Percentiles rank a stretch among this genome's conserved stretches.
These are phyloP conservation scores for Penicillium cinerascens DNA, from an alignment of 495 filamentous ascomycete species.

Conservation along the genomic window DNA sequence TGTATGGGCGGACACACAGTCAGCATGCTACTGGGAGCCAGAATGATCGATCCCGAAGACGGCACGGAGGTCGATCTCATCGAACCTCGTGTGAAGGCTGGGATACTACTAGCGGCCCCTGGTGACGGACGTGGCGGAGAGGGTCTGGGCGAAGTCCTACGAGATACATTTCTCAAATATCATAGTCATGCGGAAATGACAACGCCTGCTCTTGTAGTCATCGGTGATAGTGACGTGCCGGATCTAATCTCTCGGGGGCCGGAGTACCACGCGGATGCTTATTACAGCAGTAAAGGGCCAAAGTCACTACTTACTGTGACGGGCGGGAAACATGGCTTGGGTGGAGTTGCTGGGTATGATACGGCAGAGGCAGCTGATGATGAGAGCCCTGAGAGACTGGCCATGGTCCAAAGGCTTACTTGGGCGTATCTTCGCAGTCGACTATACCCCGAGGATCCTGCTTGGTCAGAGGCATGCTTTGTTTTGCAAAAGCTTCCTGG, in stretches of 20 bases:
- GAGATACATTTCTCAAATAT: conserved; percentile 23
- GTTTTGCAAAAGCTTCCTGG: conserved; percentile 23
- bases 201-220: conserved; percentile 35
- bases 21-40: conserved; percentile 33
- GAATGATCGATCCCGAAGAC: conserved; percentile 23
- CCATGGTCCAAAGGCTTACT: conserved; percentile 35
- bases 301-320: conserved; percentile 36
- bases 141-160: conserved; percentile 15
- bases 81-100: conserved; percentile 35
- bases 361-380: conserved; percentile 33
- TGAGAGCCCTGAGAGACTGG: conserved; percentile 36
- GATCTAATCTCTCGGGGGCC: conserved; percentile 34
- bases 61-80: background rate
- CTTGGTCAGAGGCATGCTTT: conserved; percentile 30
- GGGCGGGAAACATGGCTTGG: conserved; percentile 34
- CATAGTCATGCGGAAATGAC: conserved; percentile 36
- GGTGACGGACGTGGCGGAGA: conserved; percentile 28
- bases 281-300: conserved; percentile 29
- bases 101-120: conserved; percentile 32
- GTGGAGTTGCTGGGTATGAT: conserved; percentile 42
- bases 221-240: conserved; percentile 36
- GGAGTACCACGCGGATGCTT: conserved; percentile 41
- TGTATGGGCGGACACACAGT: conserved; percentile 38
- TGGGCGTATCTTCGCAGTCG: conserved; percentile 39
- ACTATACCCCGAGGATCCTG: conserved; percentile 32